Conservation (phyloP, 345 rosid species). For the Pseudoturritis turrita region DNA sequence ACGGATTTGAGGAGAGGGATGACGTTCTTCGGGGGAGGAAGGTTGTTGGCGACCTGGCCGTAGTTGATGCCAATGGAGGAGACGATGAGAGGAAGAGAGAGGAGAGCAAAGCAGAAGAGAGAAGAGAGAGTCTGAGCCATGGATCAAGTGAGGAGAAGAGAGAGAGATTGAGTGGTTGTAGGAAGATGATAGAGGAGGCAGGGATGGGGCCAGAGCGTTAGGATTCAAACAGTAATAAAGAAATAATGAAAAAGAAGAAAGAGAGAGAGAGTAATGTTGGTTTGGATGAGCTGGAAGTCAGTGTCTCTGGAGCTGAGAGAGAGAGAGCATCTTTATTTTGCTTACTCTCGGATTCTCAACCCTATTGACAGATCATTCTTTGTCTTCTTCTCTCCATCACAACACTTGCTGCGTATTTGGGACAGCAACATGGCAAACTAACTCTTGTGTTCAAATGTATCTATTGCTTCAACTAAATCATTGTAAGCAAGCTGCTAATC, state of each 20-base stretch:
- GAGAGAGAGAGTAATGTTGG: constrained; percentile 28
- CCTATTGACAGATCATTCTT: constrained; percentile 27
- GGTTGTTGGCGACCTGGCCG: constrained; percentile 87
- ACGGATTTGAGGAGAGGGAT: constrained; percentile 80
- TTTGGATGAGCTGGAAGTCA: constrained; percentile 37
- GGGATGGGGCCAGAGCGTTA: constrained; percentile 36
- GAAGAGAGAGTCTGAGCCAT: constrained; percentile 25
- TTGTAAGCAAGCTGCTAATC: too few relatives aligned
- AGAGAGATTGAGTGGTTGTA: constrained; percentile 9
- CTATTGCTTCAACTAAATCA: too few relatives aligned
- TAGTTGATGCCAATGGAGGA: constrained; percentile 81
- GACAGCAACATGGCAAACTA: constrained; percentile 20
- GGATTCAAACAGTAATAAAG: constrained; percentile 22
- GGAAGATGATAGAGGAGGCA: constrained; percentile 29
- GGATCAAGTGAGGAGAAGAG: constrained; percentile 13
- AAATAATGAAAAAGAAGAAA: constrained; percentile 18
- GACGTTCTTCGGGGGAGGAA: constrained; percentile 73
- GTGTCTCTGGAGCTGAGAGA: constrained; percentile 20
- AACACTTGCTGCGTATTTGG: constrained; percentile 10
- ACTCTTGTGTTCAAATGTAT: too few relatives aligned
- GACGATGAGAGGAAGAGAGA: constrained; percentile 35
- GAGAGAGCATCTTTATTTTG: constrained; percentile 33
- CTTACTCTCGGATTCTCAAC: constrained; percentile 22
- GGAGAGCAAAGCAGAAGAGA: constrained; percentile 9
- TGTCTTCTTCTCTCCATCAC: constrained; percentile 23